Conservation (phyloP, 768 basidiomycete genomes). For the Leccinum olivaceopallidum region DNA sequence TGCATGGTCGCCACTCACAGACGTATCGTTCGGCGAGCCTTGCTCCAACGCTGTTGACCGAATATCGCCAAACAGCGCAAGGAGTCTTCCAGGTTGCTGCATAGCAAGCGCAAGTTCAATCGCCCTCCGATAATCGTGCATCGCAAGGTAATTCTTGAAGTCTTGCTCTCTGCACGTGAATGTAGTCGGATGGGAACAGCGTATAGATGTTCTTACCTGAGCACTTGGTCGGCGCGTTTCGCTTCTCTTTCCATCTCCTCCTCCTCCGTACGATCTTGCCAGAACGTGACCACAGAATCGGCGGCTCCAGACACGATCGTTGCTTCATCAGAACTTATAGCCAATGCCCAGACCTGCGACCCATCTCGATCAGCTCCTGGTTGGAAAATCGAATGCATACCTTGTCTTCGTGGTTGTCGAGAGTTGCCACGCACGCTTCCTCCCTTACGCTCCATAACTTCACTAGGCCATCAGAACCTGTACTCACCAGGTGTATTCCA, state of each 20-base stretch:
- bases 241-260: slow-evolving; percentile 73
- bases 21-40: slow-evolving; percentile 14
- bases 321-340: slow-evolving; percentile 76
- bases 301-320: slow-evolving; percentile 93
- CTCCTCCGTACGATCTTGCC: slow-evolving; percentile 93
- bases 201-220: slow-evolving; percentile 59
- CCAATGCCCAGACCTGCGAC: slow-evolving; percentile 93
- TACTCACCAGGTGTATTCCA: slow-evolving; percentile 84
- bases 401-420: slow-evolving; percentile 99
- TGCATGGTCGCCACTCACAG: slow-evolving; percentile 65
- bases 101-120: slow-evolving; percentile 91
- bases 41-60: slow-evolving; percentile 32
- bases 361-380: slow-evolving; percentile 2
- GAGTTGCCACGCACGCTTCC: slow-evolving; percentile 82
- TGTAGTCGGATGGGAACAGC: slow-evolving; percentile 9
- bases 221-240: slow-evolving; percentile 69
- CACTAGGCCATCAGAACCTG: slow-evolving; percentile 92
- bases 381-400: slow-evolving; percentile 40
- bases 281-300: slow-evolving; percentile 94
- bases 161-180: slow-evolving; percentile 87
- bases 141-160: slow-evolving; percentile 82
- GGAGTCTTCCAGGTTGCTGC: slow-evolving; percentile 88
- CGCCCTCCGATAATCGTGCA: slow-evolving; percentile 89
- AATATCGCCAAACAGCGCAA: slow-evolving; percentile 75
- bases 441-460: slow-evolving; percentile 93